phyloP scores from a whole-genome alignment of 306 rosid species.

The Acacia crassicarpa region DNA sequence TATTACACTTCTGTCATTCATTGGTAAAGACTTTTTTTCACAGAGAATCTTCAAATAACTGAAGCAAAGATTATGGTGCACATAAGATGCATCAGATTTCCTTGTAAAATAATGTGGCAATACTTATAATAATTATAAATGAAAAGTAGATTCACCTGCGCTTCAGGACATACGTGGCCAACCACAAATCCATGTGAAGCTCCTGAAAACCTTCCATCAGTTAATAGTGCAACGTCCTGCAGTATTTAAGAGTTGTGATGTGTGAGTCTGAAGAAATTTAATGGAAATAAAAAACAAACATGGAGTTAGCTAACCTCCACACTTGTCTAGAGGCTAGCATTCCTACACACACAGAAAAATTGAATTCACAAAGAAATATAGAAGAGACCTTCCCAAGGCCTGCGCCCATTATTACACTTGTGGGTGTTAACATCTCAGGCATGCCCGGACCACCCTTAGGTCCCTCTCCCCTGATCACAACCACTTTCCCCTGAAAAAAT shows the following conservation, averaged over 20 bases:
- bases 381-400: conserved; percentile 85
- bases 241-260: not conserved
- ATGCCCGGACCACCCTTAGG: conserved; percentile 99
- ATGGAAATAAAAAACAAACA: not conserved
- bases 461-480: conserved; percentile 89
- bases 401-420: conserved; percentile 98
- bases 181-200: conserved; percentile 98
- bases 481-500: conserved; percentile 72
- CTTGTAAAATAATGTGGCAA: not conserved
- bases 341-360: not conserved
- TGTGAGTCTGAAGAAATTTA: not conserved
- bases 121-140: conserved; percentile 3
- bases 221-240: conserved; percentile 94
- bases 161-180: conserved; percentile 95
- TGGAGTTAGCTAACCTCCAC: not conserved
- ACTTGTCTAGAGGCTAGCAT: not conserved
- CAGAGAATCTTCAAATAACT: not conserved
- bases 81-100: conserved; percentile 16
- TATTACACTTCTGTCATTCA: conserved; percentile 10
- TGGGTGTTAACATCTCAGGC: conserved; percentile 98
- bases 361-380: conserved; percentile 15
- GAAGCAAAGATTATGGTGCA: not conserved
- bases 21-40: not conserved
- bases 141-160: conserved; percentile 57
- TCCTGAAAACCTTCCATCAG: conserved; percentile 96